Percentiles rank a stretch among this genome's conserved stretches.
phyloP scores from a whole-genome alignment of 2,329 filamentous ascomycete species.

The Elsinoe batatas region DNA sequence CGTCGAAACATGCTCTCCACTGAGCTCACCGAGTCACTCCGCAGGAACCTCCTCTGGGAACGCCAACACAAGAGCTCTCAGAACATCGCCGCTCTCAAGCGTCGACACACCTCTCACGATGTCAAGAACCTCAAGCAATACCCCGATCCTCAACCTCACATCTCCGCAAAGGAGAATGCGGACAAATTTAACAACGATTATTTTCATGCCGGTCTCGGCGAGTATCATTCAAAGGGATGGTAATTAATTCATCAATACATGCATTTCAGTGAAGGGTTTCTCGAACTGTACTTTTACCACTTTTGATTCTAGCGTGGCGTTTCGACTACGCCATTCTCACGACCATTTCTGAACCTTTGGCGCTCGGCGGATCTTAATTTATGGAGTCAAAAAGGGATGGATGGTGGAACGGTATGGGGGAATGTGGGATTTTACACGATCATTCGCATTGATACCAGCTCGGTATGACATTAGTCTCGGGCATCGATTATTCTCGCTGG shows the following conservation, averaged over 20 bases:
- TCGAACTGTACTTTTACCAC: constrained; percentile 10
- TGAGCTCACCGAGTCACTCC: constrained; percentile 85
- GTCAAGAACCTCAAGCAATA: constrained; percentile 80
- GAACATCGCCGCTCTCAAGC: constrained; percentile 78
- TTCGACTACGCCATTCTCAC: background rate
- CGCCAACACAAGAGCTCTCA: constrained; percentile 88
- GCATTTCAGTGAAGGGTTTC: background rate
- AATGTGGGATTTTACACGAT: constrained; percentile 4
- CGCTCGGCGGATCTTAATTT: background rate
- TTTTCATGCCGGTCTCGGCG: constrained; percentile 70
- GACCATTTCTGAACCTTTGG: background rate
- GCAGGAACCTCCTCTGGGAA: constrained; percentile 88
- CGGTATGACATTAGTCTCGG: constrained; percentile 2
- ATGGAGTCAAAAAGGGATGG: background rate
- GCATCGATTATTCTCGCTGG: constrained; percentile 7
- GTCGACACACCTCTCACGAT: constrained; percentile 82
- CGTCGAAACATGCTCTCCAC: constrained; percentile 91
- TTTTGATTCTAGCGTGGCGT: constrained; percentile 15
- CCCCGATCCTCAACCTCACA: constrained; percentile 52
- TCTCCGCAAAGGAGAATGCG: constrained; percentile 29
- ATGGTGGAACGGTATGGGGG: background rate
- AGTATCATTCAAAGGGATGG: constrained; percentile 82
- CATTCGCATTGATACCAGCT: constrained; percentile 14
- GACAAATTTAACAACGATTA: constrained; percentile 74
- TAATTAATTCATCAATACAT: constrained; percentile 32